Percentiles rank a stretch among this genome's conserved stretches.
These are phyloP conservation scores for Elongisporangium prolatum DNA, from an alignment of 352 stramenopile species.

Conservation along the genomic window DNA sequence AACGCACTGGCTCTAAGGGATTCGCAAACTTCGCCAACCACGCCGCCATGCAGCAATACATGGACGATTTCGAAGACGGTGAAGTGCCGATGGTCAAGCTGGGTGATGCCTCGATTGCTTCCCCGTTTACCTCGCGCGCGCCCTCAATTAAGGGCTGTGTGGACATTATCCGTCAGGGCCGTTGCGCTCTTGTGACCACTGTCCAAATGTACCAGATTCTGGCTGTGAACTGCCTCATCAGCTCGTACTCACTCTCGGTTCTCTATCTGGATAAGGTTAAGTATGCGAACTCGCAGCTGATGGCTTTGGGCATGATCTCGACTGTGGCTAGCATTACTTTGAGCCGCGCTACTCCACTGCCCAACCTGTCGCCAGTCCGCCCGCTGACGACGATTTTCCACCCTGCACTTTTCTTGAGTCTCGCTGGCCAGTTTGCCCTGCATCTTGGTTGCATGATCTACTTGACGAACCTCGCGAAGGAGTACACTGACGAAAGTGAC, in stretches of 20 bases:
- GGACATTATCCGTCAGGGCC: constrained; percentile 97
- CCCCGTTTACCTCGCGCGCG: constrained; percentile 97
- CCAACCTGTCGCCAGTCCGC: constrained; percentile 89
- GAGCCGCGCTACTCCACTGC: constrained; percentile 92
- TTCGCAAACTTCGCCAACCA: constrained; percentile 88
- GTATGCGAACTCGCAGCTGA: constrained; percentile 97
- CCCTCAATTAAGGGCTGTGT: constrained; percentile 90
- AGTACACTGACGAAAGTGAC: constrained; percentile 85
- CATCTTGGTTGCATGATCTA: constrained; percentile 94
- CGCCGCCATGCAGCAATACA: constrained; percentile 84
- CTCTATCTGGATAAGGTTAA: constrained; percentile 99
- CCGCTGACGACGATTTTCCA: constrained; percentile 96
- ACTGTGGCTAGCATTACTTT: constrained; percentile 82
- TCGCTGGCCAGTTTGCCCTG: constrained; percentile 94
- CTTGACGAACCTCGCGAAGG: constrained; percentile 87
- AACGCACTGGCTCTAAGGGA: constrained; percentile 69
- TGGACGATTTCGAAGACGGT: constrained; percentile 90
- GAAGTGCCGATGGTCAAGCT: constrained; percentile 97
- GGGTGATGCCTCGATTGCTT: constrained; percentile 98
- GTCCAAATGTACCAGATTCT: constrained; percentile 99
- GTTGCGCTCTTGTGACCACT: constrained; percentile 98
- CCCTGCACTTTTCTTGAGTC: constrained; percentile 90
- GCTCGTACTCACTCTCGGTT: constrained; percentile 97
- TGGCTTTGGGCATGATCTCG: constrained; percentile 84
- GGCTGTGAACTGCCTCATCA: constrained; percentile 97